A percentile compares a stretch with the other conserved stretches of the same genome.
These are phyloP conservation scores for Suhomyces ambrosiae DNA, from an alignment of 1,139 yeast genomes.

Conservation along the genomic window DNA sequence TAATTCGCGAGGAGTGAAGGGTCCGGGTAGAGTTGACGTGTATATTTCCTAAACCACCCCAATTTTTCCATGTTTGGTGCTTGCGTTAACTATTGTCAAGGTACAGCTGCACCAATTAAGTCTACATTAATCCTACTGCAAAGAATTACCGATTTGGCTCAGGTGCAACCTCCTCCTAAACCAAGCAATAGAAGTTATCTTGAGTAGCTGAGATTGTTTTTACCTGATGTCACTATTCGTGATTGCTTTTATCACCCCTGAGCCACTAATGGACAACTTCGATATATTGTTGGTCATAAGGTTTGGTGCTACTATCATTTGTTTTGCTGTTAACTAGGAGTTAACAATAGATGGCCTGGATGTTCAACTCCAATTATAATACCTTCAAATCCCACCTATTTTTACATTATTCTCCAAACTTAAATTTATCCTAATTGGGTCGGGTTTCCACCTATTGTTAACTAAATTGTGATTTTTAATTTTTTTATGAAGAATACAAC, in stretches of 20 bases:
- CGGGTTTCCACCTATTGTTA: conserved; percentile 1
- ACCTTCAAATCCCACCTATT: conserved; percentile 1
- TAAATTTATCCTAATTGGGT: conserved; percentile 4
- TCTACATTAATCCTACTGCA: conserved; percentile 1
- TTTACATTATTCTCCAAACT: conserved; percentile 2
- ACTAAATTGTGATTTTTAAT: conserved; percentile 5
- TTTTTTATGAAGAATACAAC: conserved; percentile 1
- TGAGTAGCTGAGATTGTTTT: no score
- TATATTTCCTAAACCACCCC: neutral
- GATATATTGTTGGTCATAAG: neutral
- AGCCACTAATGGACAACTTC: neutral
- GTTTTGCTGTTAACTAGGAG: neutral
- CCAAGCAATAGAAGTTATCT: no score
- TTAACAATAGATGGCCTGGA: conserved; percentile 3
- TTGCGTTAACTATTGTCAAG: neutral
- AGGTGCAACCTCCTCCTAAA: no score
- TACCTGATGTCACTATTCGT: no score
- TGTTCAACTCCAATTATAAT: neutral
- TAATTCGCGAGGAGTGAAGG: neutral
- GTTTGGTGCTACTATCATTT: neutral
- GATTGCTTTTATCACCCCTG: no score
- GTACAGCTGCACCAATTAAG: conserved; percentile 2
- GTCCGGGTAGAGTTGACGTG: conserved; percentile 4
- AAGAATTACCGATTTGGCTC: neutral
- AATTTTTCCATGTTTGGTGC: conserved; percentile 2